Conservation (phyloP, 805 yeast species). For the Yamadazyma ubonensis region DNA sequence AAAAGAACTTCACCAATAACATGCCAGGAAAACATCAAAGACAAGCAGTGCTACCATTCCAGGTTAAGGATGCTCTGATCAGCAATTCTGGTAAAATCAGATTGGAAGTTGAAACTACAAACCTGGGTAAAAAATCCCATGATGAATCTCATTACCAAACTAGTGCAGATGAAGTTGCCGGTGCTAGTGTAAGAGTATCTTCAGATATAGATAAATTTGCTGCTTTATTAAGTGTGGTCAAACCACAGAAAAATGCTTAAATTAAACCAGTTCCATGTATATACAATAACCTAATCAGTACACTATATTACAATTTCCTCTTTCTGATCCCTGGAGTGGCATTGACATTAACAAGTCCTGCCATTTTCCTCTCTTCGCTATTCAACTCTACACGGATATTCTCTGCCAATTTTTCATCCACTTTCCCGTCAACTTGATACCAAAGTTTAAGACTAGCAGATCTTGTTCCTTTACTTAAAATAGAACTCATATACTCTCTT, state of each 20-base stretch:
- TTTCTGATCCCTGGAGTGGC: constrained; percentile 25
- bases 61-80: constrained; percentile 39
- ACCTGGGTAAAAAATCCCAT: constrained; percentile 27
- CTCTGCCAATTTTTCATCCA: constrained; percentile 68
- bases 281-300: neutral
- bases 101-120: constrained; percentile 40
- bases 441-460: constrained; percentile 66
- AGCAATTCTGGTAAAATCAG: constrained; percentile 37
- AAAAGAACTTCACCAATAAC: constrained; percentile 38
- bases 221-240: constrained; percentile 9
- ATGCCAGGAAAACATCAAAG: constrained; percentile 42
- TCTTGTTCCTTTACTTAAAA: constrained; percentile 59
- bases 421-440: constrained; percentile 78
- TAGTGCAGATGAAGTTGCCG: constrained; percentile 31
- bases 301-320: constrained; percentile 23
- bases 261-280: neutral
- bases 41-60: constrained; percentile 44
- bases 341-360: constrained; percentile 24
- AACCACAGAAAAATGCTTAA: no score
- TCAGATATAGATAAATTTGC: constrained; percentile 20
- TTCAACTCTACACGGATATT: constrained; percentile 55
- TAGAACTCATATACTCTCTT: constrained; percentile 56
- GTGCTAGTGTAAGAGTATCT: constrained; percentile 35
- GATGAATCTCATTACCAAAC: constrained; percentile 25
- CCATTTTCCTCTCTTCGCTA: constrained; percentile 50